Percentiles rank a stretch among this genome's conserved stretches.
Conservation (phyloP, 768 basidiomycete species). For the Suillus hirtellus region DNA sequence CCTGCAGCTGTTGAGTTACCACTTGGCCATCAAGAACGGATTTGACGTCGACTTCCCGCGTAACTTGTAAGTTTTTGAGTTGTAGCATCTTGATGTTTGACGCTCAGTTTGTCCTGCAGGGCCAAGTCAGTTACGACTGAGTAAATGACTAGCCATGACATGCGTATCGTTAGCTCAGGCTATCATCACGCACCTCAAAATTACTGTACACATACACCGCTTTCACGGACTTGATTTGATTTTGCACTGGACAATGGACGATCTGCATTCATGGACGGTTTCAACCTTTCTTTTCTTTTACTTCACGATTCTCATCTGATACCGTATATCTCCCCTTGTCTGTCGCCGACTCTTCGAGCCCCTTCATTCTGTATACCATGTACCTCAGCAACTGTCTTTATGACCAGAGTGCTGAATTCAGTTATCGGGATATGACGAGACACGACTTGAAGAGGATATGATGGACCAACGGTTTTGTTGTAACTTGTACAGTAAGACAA, state of each 20-base stretch:
- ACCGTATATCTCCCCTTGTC: background rate
- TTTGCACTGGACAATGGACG: conserved; percentile 31
- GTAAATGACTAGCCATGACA: conserved; percentile 36
- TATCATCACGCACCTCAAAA: conserved; percentile 17
- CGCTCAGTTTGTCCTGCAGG: conserved; percentile 36
- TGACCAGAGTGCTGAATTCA: background rate
- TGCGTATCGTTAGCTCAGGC: conserved; percentile 1
- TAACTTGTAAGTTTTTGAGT: conserved; percentile 68
- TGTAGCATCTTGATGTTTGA: conserved; percentile 9
- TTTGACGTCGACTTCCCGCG: conserved; percentile 99
- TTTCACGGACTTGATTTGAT: conserved; percentile 22
- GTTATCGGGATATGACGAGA: background rate
- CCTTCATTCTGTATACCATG: conserved; percentile 3
- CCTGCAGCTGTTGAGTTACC: conserved; percentile 93
- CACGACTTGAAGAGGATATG: background rate
- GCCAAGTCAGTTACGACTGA: conserved; percentile 79
- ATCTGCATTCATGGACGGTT: conserved; percentile 27
- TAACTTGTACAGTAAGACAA: too few relatives aligned
- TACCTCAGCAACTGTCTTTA: background rate
- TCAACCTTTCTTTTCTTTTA: conserved; percentile 4
- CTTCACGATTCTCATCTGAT: background rate
- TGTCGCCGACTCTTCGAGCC: background rate
- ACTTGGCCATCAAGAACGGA: conserved; percentile 92
- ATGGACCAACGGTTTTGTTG: too few relatives aligned
- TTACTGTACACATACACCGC: conserved; percentile 16